Percentiles rank a stretch among this genome's conserved stretches.
These are phyloP conservation scores for Climacium dendroides DNA, from an alignment of 225 moss, liverwort and hornwort species.

Conservation along the genomic window DNA sequence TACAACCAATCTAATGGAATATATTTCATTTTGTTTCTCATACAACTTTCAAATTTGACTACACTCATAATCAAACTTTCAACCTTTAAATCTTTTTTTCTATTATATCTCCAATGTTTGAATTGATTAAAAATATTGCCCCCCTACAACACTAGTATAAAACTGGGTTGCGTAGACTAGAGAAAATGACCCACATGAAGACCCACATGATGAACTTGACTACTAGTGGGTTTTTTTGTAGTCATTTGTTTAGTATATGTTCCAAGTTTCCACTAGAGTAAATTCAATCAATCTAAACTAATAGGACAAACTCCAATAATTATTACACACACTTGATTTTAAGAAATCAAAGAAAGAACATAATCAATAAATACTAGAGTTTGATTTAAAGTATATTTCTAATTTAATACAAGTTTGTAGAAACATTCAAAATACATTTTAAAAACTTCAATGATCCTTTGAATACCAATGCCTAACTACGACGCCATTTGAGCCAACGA, in stretches of 20 bases:
- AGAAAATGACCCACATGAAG: background rate
- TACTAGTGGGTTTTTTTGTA: background rate
- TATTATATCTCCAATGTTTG: background rate
- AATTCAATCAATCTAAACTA: background rate
- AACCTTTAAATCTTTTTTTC: background rate
- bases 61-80: background rate
- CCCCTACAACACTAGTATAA: background rate
- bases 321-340: too few relatives aligned
- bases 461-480: background rate
- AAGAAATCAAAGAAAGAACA: background rate
- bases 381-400: background rate
- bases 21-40: background rate
- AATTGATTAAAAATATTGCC: background rate
- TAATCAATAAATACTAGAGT: background rate
- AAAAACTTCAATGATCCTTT: background rate
- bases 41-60: background rate
- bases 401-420: background rate
- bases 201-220: background rate
- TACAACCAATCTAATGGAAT: background rate
- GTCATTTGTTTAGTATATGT: fast-evolving
- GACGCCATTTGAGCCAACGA: background rate
- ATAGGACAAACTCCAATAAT: background rate
- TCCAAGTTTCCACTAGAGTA: background rate
- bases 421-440: background rate
- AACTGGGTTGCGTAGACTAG: fast-evolving